Evolutionary conservation across 768 basidiomycete genomes (phyloP).

Genomic region (Pulveroboletus sp.): DNA sequence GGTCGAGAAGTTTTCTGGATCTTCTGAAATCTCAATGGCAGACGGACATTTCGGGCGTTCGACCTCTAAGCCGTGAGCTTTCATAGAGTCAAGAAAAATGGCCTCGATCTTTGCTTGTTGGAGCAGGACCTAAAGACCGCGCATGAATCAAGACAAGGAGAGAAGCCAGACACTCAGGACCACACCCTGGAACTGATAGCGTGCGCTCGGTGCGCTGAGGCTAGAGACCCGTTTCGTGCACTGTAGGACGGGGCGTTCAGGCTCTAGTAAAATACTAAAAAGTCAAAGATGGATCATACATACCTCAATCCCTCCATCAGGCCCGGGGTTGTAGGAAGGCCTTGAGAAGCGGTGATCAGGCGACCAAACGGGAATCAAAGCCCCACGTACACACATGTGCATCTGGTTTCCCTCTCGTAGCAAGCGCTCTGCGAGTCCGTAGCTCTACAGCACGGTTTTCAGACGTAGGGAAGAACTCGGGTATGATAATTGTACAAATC

Average conservation of each 20-base stretch:
- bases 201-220: slow-evolving; percentile 57
- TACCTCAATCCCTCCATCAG: neutral
- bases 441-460: too few species aligned
- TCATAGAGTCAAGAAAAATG: neutral
- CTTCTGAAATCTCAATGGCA: too few species aligned
- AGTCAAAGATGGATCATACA: too few species aligned
- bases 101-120: neutral
- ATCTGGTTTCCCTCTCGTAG: too few species aligned
- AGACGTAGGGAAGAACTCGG: too few species aligned
- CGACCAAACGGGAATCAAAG: too few species aligned
- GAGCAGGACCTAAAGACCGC: neutral
- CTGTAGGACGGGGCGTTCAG: neutral
- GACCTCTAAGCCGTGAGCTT: too few species aligned
- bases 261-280: neutral
- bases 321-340: neutral
- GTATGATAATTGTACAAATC: too few species aligned
- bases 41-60: too few species aligned
- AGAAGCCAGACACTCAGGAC: neutral
- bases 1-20: neutral
- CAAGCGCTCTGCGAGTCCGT: too few species aligned
- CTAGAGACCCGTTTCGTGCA: slow-evolving; percentile 46
- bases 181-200: slow-evolving; percentile 69
- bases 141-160: too few species aligned
- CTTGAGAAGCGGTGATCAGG: neutral
- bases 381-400: too few species aligned